phyloP scores from a whole-genome alignment of 371 early-diverging fungal genomes.

The Astathelohania contejeani region DNA sequence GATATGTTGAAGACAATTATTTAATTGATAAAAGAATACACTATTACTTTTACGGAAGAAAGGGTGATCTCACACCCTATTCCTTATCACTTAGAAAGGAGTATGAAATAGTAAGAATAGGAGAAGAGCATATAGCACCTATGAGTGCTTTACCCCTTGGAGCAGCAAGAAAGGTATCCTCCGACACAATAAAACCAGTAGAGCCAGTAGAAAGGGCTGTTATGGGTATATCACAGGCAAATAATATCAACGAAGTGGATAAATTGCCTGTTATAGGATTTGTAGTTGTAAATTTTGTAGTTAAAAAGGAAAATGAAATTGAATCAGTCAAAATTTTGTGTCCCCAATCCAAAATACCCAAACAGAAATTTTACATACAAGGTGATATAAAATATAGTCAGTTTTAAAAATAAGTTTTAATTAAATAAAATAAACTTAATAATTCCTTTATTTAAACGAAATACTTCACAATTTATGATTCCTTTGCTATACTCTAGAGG shows the following conservation, averaged over 20 bases:
- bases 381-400: constrained; percentile 37
- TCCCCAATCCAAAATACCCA: constrained; percentile 44
- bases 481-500: no score
- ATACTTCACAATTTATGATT: no score
- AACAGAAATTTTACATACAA: constrained; percentile 36
- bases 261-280: constrained; percentile 46
- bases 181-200: constrained; percentile 24
- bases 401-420: no score
- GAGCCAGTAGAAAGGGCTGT: constrained; percentile 29
- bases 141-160: constrained; percentile 50
- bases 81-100: constrained; percentile 29
- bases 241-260: constrained; percentile 40
- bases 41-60: constrained; percentile 49
- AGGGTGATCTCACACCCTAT: constrained; percentile 38
- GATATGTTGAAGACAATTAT: constrained; percentile 33
- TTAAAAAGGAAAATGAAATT: constrained; percentile 29
- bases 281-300: constrained; percentile 36
- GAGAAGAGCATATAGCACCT: constrained; percentile 49
- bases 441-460: no score
- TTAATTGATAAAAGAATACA: constrained; percentile 31
- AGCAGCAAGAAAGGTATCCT: constrained; percentile 35
- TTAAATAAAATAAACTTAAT: no score
- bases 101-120: constrained; percentile 39
- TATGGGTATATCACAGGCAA: constrained; percentile 47
- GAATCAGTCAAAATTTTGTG: constrained; percentile 34